Percentiles rank a stretch among this genome's conserved stretches.
Conservation (phyloP, 192 early-diverging fungal genomes). For the Backusella tarrabulga region DNA sequence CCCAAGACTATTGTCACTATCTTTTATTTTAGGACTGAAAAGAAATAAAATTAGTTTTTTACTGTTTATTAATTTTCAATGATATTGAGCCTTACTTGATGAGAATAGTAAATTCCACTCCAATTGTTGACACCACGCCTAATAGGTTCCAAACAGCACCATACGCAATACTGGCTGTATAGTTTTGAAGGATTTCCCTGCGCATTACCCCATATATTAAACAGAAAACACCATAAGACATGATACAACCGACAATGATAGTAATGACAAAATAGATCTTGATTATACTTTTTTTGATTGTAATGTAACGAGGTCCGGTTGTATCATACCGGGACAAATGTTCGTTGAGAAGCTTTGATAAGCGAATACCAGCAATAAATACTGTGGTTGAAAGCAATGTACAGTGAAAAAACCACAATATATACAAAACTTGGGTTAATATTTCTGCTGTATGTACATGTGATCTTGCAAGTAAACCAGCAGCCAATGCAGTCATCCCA, state of each 20-base stretch:
- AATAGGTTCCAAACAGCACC: constrained; percentile 27
- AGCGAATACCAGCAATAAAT: constrained; percentile 19
- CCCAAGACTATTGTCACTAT: background rate
- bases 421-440: constrained; percentile 21
- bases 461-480: constrained; percentile 15
- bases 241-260: constrained; percentile 22
- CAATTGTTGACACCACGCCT: constrained; percentile 14
- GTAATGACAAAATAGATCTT: constrained; percentile 20
- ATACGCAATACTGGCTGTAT: background rate
- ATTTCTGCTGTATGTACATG: constrained; percentile 12
- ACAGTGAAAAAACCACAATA: constrained; percentile 30
- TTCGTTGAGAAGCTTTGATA: constrained; percentile 13
- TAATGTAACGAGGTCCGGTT: constrained; percentile 21
- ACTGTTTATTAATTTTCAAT: background rate
- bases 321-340: constrained; percentile 13
- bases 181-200: constrained; percentile 16
- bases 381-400: constrained; percentile 13
- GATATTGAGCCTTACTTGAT: constrained; percentile 16
- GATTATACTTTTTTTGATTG: constrained; percentile 22
- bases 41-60: background rate
- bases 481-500: constrained; percentile 21
- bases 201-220: constrained; percentile 33
- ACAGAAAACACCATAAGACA: constrained; percentile 24
- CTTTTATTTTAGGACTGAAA: background rate
- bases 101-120: constrained; percentile 23